Base-by-base conservation (phyloP, 2,329 filamentous ascomycete species). In the Pestalotiopsis sp. region DNA sequence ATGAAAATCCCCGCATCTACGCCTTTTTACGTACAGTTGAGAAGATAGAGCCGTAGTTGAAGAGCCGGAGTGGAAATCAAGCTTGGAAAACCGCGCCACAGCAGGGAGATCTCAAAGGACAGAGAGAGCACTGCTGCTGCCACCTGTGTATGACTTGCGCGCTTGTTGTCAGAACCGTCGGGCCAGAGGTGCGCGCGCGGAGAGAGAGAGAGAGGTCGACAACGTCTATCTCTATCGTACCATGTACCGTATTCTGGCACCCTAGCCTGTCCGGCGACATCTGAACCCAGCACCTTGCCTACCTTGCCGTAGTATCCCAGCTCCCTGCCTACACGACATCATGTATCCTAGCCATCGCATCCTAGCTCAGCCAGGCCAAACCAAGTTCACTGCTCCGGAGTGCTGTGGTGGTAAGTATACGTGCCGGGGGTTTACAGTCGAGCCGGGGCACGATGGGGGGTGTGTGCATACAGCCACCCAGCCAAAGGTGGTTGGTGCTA, bases 391-490 rank as follows among this genome's bases (percentile, higher is more conserved):
- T 38, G 14, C 27, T 39, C 66, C 57, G 66, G 62, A 39, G 66
- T 67, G 66, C 62, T 27, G 57, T 69, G 62, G 27, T 7, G 9
- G 56, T 58, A 23, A 25, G 57, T 59, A 23, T 59, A 39, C 25
- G 12, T 64, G 59, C 36, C 36, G 59, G 59, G 57, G 23, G 23
- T 27, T 27, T 27, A 17, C 38, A 20, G 25, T 36, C 17, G 5
- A 39, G 31, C 56, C 56, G 31, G 59, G 31, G 59, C 7, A 20
- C 11, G 59, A 39, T 13, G 13, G 25, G 59, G 25, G 38, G 59
- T 20, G 23, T 59, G 59, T 27, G 38, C 25, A 36, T 36, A 36
- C 31, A 9, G 6, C 27, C 38, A n/a, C 14, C 27, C n/a, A 36
- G 25, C 11, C 59, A 62, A 31, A 62, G 59, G 31, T 36, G 31